These are phyloP conservation scores for Xylaria curta DNA, from an alignment of 495 filamentous ascomycete genomes.

Conservation along the genomic window DNA sequence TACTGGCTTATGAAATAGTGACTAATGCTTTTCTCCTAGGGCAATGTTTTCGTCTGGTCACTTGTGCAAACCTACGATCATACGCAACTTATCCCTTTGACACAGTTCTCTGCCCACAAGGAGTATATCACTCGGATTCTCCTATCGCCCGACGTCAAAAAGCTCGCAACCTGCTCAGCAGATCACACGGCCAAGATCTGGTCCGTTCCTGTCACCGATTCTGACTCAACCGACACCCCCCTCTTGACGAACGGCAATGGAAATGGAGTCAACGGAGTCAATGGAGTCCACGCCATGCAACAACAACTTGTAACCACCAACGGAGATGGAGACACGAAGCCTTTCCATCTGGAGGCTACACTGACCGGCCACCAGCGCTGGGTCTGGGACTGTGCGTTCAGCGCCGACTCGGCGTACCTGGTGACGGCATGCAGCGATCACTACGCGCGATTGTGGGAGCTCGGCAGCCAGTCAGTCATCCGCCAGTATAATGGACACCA, in stretches of 20 bases:
- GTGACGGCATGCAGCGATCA: constrained; percentile 99
- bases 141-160: constrained; percentile 95
- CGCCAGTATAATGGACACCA: constrained; percentile 98
- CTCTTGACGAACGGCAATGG: constrained; percentile 26
- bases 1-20: background rate
- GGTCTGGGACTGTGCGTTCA: constrained; percentile 99
- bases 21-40: constrained; percentile 56
- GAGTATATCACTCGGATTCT: constrained; percentile 95
- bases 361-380: constrained; percentile 94
- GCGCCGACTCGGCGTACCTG: constrained; percentile 92
- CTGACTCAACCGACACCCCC: constrained; percentile 12
- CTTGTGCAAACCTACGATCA: constrained; percentile 83
- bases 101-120: constrained; percentile 89
- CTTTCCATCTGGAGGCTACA: constrained; percentile 83
- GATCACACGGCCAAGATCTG: constrained; percentile 99
- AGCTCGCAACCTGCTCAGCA: constrained; percentile 95
- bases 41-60: constrained; percentile 96
- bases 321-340: constrained; percentile 47
- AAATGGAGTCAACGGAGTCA: too few relatives aligned
- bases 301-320: constrained; percentile 13
- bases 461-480: constrained; percentile 83
- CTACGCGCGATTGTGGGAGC: constrained; percentile 96
- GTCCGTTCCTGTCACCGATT: constrained; percentile 49
- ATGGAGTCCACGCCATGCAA: constrained; percentile 26
- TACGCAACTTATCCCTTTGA: constrained; percentile 88